Percentiles rank a stretch among this genome's conserved stretches.
Evolutionary conservation across 345 rosid genomes (phyloP).

Genomic region (Corchorus olitorius): DNA sequence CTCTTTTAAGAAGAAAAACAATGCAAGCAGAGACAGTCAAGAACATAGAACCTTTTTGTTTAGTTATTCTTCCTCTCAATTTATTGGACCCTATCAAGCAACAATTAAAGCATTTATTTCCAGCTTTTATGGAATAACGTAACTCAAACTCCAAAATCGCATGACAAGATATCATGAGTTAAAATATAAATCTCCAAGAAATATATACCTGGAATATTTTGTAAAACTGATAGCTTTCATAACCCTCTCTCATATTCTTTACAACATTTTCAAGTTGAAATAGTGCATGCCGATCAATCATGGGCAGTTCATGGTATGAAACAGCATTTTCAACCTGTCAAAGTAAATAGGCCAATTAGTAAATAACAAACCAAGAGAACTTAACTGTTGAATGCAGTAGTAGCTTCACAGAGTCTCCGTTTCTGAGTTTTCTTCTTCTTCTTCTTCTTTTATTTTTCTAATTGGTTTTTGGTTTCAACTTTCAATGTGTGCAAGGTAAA

Average conservation of each 20-base stretch:
- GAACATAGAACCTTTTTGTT: neutral
- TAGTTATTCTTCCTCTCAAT: neutral
- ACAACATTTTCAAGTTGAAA: slow-evolving; percentile 89
- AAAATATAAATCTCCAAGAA: neutral
- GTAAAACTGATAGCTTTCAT: slow-evolving; percentile 83
- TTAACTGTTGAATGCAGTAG: neutral
- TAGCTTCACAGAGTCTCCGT: neutral
- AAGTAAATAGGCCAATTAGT: neutral
- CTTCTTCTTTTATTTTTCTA: too few relatives aligned
- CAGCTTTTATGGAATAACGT: neutral
- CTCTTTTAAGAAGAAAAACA: neutral
- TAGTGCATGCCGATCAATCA: slow-evolving; percentile 86
- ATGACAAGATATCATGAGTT: neutral
- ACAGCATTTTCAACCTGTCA: slow-evolving; percentile 76
- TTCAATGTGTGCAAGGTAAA: neutral
- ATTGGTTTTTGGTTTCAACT: too few relatives aligned
- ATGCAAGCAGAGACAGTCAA: neutral
- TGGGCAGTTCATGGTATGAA: slow-evolving; percentile 73
- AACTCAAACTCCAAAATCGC: slow-evolving; percentile 1
- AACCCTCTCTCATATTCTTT: slow-evolving; percentile 65
- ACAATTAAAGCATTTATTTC: neutral
- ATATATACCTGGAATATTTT: slow-evolving; percentile 82
- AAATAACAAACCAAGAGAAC: neutral
- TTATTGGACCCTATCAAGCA: neutral
- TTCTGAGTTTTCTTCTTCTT: neutral